A percentile compares a stretch with the other conserved stretches of the same genome.
Conservation (phyloP, 139 green algal genomes). For the Pleodorina starrii region DNA sequence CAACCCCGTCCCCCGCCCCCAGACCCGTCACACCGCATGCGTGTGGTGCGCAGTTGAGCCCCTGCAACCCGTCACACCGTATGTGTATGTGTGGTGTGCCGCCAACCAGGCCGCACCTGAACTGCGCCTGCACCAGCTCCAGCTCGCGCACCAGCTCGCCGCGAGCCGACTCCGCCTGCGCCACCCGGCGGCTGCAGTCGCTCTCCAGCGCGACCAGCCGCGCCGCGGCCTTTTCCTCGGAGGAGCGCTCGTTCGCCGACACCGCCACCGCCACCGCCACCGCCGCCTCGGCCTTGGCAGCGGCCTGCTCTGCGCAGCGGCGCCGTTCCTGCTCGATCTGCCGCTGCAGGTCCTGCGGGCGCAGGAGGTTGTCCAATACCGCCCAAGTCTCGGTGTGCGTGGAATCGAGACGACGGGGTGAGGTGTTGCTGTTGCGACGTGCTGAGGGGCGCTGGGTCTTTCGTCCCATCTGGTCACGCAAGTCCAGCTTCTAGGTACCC, state of each 20-base stretch:
- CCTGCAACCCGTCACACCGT: no score
- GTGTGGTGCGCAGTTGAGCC: no score
- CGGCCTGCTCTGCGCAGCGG: constrained; percentile 28
- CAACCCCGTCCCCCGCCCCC: no score
- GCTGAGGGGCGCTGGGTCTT: no score
- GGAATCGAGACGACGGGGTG: no score
- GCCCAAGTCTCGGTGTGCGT: no score
- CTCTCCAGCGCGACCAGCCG: constrained; percentile 18
- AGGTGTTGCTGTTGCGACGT: no score
- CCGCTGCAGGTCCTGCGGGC: constrained; percentile 43
- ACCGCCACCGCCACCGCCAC: no score
- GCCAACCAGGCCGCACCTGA: constrained; percentile 2
- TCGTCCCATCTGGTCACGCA: no score
- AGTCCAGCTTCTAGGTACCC: no score
- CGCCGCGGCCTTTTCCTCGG: background rate
- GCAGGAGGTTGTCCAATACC: background rate
- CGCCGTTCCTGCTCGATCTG: constrained; percentile 48
- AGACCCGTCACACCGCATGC: no score
- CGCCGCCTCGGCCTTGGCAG: background rate
- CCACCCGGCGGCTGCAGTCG: background rate
- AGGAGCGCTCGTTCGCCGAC: background rate
- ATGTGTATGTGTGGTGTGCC: no score
- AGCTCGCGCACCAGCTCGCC: constrained; percentile 43
- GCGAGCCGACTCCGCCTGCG: constrained; percentile 17
- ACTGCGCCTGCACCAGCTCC: constrained; percentile 37